Conservation (phyloP, 495 filamentous ascomycete species). For the Aspergillus sclerotioniger region DNA sequence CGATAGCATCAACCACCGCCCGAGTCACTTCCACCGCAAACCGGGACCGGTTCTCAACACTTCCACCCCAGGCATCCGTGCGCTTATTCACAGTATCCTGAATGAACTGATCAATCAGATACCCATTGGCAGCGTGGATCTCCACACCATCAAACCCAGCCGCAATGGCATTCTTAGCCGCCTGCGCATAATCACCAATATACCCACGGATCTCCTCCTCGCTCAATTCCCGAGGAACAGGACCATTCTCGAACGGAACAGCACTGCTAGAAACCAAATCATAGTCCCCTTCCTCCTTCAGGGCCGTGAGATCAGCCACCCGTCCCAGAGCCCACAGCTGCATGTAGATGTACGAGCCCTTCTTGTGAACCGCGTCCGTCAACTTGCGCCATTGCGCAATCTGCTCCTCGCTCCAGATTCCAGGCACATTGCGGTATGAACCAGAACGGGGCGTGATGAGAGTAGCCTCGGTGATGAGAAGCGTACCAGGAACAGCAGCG, state of each 20-base stretch:
- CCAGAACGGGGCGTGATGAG: conserved; percentile 53
- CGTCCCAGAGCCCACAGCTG: conserved; percentile 70
- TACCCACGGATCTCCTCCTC: conserved; percentile 54
- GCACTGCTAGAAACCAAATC: conserved; percentile 39
- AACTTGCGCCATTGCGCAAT: conserved; percentile 57
- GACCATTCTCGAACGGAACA: conserved; percentile 23
- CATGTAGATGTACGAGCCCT: conserved; percentile 57
- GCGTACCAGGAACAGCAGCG: conserved; percentile 45
- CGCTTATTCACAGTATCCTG: conserved; percentile 62
- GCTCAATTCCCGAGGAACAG: conserved; percentile 50
- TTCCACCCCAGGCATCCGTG: conserved; percentile 66
- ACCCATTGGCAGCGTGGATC: conserved; percentile 72
- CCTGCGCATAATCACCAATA: conserved; percentile 56
- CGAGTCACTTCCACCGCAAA: conserved; percentile 64
- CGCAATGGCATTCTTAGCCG: conserved; percentile 60
- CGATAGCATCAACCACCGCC: conserved; percentile 63
- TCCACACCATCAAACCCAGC: conserved; percentile 79
- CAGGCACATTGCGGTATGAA: conserved; percentile 56
- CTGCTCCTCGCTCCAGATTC: conserved; percentile 61
- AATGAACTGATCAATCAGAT: conserved; percentile 71
- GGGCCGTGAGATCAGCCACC: conserved; percentile 35
- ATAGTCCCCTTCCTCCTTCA: conserved; percentile 25
- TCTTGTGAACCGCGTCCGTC: conserved; percentile 63
- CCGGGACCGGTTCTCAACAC: conserved; percentile 64
- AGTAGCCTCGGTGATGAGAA: conserved; percentile 60